Conservation (phyloP, 1,284 basidiomycete species). For the Malassezia cuniculi region DNA sequence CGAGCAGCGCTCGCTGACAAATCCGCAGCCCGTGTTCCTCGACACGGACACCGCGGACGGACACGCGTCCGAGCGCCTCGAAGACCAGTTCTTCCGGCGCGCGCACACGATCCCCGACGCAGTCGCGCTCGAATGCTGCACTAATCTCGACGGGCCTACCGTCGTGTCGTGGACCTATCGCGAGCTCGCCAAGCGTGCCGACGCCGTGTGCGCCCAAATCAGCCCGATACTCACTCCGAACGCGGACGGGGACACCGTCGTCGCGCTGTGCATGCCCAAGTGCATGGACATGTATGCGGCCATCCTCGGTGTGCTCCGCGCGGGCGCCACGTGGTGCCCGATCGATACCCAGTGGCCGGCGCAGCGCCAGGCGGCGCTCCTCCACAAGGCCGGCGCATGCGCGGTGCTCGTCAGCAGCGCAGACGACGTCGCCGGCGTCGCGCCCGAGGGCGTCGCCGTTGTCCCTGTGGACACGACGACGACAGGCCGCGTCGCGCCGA, state of each 20-base stretch:
- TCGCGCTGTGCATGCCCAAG: slow-evolving; percentile 37
- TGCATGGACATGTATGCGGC: slow-evolving; percentile 33
- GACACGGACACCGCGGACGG: slow-evolving; percentile 17
- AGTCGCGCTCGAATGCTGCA: slow-evolving; percentile 32
- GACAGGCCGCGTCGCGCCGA: slow-evolving; percentile 1
- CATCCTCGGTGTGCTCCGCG: slow-evolving; percentile 36
- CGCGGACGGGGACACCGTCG: slow-evolving; percentile 20
- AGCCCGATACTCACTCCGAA: background rate
- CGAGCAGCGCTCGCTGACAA: background rate
- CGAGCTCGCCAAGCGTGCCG: slow-evolving; percentile 26
- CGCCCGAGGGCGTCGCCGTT: slow-evolving; percentile 16
- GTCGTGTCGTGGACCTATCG: slow-evolving; percentile 24
- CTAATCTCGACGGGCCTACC: slow-evolving; percentile 8
- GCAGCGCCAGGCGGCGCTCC: slow-evolving; percentile 37
- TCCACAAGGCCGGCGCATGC: slow-evolving; percentile 33
- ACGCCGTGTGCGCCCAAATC: slow-evolving; percentile 21
- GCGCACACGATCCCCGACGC: slow-evolving; percentile 17
- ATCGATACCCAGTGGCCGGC: slow-evolving; percentile 45
- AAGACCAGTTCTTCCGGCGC: slow-evolving; percentile 26
- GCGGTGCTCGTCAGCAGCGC: slow-evolving; percentile 23
- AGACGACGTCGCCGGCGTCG: slow-evolving; percentile 11
- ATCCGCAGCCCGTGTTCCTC: slow-evolving; percentile 18
- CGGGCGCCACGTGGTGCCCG: slow-evolving; percentile 46
- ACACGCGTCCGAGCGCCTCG: slow-evolving; percentile 23
- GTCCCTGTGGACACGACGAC: slow-evolving; percentile 20